Conservation (phyloP, 2,329 filamentous ascomycete genomes). For the Achaetomium macrosporum region DNA sequence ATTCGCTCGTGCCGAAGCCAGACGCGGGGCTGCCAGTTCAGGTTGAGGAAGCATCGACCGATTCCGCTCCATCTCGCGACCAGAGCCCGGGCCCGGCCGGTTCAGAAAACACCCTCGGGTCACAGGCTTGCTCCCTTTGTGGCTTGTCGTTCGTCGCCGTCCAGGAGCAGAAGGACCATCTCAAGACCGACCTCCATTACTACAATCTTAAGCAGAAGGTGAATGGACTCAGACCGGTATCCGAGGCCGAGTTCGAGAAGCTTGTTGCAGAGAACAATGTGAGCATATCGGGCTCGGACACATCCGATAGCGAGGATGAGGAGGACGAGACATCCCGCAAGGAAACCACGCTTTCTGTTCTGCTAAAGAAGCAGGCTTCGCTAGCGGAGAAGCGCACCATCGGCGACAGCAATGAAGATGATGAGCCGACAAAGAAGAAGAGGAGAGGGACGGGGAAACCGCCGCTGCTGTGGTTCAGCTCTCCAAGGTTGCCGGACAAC, state of each 20-base stretch:
- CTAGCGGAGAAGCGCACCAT: constrained; percentile 49
- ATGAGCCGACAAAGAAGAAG: constrained; percentile 39
- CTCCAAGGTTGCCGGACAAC: constrained; percentile 66
- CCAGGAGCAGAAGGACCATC: constrained; percentile 77
- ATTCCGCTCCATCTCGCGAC: constrained; percentile 14
- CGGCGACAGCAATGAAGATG: constrained; percentile 36
- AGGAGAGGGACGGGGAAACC: constrained; percentile 57
- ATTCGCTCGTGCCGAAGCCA: constrained; percentile 56
- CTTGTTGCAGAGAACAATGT: constrained; percentile 83
- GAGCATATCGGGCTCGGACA: constrained; percentile 83
- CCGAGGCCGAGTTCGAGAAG: constrained; percentile 79
- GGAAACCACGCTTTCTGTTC: constrained; percentile 65
- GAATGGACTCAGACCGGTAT: constrained; percentile 63
- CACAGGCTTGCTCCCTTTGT: constrained; percentile 79
- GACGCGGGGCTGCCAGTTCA: constrained; percentile 35
- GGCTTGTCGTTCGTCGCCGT: constrained; percentile 63
- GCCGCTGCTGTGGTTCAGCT: constrained; percentile 81
- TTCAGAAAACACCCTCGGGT: constrained; percentile 41
- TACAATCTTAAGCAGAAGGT: constrained; percentile 95
- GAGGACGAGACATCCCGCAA: constrained; percentile 46
- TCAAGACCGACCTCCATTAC: constrained; percentile 82
- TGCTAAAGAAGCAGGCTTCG: constrained; percentile 78
- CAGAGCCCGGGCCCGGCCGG: constrained; percentile 23
- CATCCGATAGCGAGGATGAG: constrained; percentile 64
- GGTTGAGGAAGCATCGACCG: constrained; percentile 28